A percentile compares a stretch with the other conserved stretches of the same genome.
These are phyloP conservation scores for Wolfiporia cocos DNA, from an alignment of 1,284 basidiomycete genomes.

Conservation along the genomic window DNA sequence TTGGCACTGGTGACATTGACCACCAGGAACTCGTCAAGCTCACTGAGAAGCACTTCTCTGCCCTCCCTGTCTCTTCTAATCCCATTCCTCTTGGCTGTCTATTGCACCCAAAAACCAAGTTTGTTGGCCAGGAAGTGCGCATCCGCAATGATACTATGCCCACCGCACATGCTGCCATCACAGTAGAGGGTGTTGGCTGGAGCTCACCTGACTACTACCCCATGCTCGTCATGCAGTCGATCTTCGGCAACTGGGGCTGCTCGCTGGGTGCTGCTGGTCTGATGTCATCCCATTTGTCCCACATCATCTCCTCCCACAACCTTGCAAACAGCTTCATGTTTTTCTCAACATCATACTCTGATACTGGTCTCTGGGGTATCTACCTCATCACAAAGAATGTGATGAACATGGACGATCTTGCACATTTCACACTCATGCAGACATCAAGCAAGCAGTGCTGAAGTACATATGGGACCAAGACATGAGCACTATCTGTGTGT, in stretches of 20 bases:
- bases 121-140: constrained; percentile 94
- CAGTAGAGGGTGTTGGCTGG: constrained; percentile 98
- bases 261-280: constrained; percentile 89
- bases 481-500: constrained; percentile 40
- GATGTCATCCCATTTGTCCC: constrained; percentile 87
- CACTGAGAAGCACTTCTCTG: constrained; percentile 90
- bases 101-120: constrained; percentile 71
- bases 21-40: constrained; percentile 92
- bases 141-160: constrained; percentile 89
- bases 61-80: constrained; percentile 81
- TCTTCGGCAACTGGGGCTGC: constrained; percentile 99
- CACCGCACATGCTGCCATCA: constrained; percentile 92
- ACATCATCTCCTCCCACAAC: constrained; percentile 90
- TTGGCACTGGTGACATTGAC: constrained; percentile 94
- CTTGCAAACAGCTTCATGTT: constrained; percentile 99
- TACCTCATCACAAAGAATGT: constrained; percentile 96
- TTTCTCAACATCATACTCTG: constrained; percentile 99
- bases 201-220: constrained; percentile 98
- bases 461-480: constrained; percentile 98
- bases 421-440: constrained; percentile 92
- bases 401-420: constrained; percentile 87
- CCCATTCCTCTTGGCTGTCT: constrained; percentile 86
- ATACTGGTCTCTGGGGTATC: constrained; percentile 99
- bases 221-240: constrained; percentile 97
- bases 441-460: constrained; percentile 92